Evolutionary conservation across 768 basidiomycete species (phyloP).

Genomic region (Roridomyces roridus): DNA sequence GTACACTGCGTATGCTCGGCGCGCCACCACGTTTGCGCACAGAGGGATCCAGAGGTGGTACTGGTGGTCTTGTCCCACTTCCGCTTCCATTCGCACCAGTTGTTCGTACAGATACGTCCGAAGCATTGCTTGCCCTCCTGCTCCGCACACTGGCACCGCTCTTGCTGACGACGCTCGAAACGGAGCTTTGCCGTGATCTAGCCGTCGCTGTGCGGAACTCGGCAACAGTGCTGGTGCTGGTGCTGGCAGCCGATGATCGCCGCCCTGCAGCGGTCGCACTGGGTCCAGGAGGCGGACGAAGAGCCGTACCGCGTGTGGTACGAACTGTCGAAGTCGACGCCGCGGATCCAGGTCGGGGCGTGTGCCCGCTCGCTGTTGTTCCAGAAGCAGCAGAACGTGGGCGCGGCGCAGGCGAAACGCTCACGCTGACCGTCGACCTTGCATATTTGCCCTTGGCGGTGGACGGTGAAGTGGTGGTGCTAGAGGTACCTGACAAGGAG

Average conservation of each 20-base stretch:
- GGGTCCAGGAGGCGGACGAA: slow-evolving; percentile 6
- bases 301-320: slow-evolving; percentile 19
- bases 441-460: slow-evolving; percentile 30
- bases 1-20: slow-evolving; percentile 28
- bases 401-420: slow-evolving; percentile 16
- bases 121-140: slow-evolving; percentile 20
- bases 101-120: slow-evolving; percentile 24
- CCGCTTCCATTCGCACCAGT: slow-evolving; percentile 10
- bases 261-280: neutral
- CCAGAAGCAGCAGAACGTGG: slow-evolving; percentile 18
- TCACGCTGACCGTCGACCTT: slow-evolving; percentile 14
- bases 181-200: slow-evolving; percentile 43
- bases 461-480: slow-evolving; percentile 35
- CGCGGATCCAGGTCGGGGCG: slow-evolving; percentile 12
- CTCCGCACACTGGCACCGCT: slow-evolving; percentile 4
- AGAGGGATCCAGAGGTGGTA: slow-evolving; percentile 36
- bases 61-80: slow-evolving; percentile 10
- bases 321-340: slow-evolving; percentile 27
- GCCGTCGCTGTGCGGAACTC: slow-evolving; percentile 33
- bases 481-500: slow-evolving; percentile 36
- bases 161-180: slow-evolving; percentile 37
- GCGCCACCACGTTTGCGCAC: slow-evolving; percentile 35
- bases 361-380: neutral
- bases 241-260: slow-evolving; percentile 19
- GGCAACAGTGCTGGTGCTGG: slow-evolving; percentile 10